A percentile compares a stretch with the other conserved stretches of the same genome.
Evolutionary conservation across 257 asterid genomes (phyloP).

Genomic region (Nicotiana attenuata): DNA sequence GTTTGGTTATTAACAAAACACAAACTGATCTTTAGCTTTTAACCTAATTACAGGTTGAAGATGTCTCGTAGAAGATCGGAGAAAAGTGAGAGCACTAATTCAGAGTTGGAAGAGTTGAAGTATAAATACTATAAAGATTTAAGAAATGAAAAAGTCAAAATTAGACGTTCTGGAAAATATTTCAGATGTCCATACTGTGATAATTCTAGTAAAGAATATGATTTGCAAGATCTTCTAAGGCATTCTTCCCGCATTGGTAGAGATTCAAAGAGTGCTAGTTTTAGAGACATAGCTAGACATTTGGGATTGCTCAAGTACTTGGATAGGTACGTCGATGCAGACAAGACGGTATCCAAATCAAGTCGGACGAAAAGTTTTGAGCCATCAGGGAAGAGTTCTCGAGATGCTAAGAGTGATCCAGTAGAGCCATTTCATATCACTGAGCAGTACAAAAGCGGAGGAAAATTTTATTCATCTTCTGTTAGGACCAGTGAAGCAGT

Average conservation of each 20-base stretch:
- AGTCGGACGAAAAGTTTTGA: slow-evolving; percentile 27
- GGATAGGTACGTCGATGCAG: slow-evolving; percentile 37
- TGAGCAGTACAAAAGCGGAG: not conserved
- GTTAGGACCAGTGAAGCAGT: slow-evolving; percentile 15
- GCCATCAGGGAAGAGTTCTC: slow-evolving; percentile 12
- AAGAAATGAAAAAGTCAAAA: slow-evolving; percentile 42
- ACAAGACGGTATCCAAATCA: slow-evolving; percentile 17
- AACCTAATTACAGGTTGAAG: slow-evolving; percentile 22
- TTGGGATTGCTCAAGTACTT: slow-evolving; percentile 59
- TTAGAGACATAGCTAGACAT: slow-evolving; percentile 60
- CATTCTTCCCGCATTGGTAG: slow-evolving; percentile 64
- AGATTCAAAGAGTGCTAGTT: slow-evolving; percentile 61
- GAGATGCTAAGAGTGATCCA: slow-evolving; percentile 9
- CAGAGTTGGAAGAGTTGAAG: slow-evolving; percentile 46
- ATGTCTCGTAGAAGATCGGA: slow-evolving; percentile 51
- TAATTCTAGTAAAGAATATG: slow-evolving; percentile 41
- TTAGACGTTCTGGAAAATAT: slow-evolving; percentile 42
- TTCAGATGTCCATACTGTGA: slow-evolving; percentile 60
- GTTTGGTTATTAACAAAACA: not conserved
- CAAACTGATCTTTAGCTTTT: not conserved
- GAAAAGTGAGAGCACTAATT: slow-evolving; percentile 15
- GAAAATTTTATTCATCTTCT: not conserved
- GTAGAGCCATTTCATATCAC: not conserved
- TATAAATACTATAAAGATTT: slow-evolving; percentile 46
- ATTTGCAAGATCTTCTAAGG: slow-evolving; percentile 42